Base-by-base conservation (phyloP, 2,329 filamentous ascomycete genomes). In the Penicillium sp. region DNA sequence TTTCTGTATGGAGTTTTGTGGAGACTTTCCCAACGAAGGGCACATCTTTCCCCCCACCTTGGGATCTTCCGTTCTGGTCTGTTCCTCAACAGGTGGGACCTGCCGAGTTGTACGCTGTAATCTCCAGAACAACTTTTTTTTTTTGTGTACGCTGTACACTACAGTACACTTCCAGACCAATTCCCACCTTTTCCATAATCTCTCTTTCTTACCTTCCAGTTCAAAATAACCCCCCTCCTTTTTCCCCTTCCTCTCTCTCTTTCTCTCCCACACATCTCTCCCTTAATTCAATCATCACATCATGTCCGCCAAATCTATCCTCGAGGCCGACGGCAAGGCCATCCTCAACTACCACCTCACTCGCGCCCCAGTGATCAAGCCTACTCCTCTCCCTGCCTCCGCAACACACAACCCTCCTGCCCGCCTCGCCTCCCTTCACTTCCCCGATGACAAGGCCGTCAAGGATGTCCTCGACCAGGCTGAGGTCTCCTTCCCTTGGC, bases 271-370 rank as follows among this genome's bases (percentile, higher is more conserved):
- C 58, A 54, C 23, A 54, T 47, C 17, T 46, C 6, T 46, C 31
- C 40, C 29, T 27, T 19, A 47, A 25, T 35, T 41, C 42, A 43
- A 62, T 41, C 38, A 46, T 61, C 62, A 59, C 79, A 85, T 73
- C 73, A 95, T 95, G 91, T 92, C 91, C 77, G 91, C 94, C 80
- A 99, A 99, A 84, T 90, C 93, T 69, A 97, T 99, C 77, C 82
- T 90, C 85, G 94, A 99, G 86, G 93, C 93, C 85, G 94, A 99
- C 84, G 94, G 94, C 87, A 99, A 99, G 90, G 94, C 94, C 86
- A 97, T 99, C 84, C 86, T 99, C 86, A 97, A 97, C 90, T 99
- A 97, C 86, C 94, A 97, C 85, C 92, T 99, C 81, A 97, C 94
- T 72, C 90, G 94, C 77, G 91, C 94, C 70, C 89, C 92, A 67